Base-by-base conservation (phyloP, 129 eudicot species). In the Chrysanthemum makinoi region DNA sequence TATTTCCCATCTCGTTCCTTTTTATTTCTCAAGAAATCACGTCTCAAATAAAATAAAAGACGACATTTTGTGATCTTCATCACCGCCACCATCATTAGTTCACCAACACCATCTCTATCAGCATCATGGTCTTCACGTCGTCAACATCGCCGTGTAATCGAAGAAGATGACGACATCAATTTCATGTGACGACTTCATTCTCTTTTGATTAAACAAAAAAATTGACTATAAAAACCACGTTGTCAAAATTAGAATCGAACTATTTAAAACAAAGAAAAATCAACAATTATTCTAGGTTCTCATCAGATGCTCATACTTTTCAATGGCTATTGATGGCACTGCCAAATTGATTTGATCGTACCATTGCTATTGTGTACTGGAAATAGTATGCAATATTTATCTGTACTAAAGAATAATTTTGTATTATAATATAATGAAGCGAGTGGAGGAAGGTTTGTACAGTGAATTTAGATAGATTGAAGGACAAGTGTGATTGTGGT, bases 321-420 rank as follows among this genome's bases (percentile, higher is more conserved):
- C 87, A 74, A 85, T 95, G 15, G 84, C 82, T 22, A 49, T 60
- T 0, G 80, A 65, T 9, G 97, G 97, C 63, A 90, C 83, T 1
- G 86, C 95, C 74, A 87, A 24, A 79, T 85, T 48, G 89, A 91
- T 61, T 80, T 90, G 30, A 85, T 78, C 0, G 87, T 84, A 18
- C 83, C 82, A 68, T 35, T 67, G 20, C 54, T 64, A 69, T 81
- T 79, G 0, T 56, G 66, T 28, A 85, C 91, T 2, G 97, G 97
- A 74, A 85, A 65, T 9, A 90, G 70, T 51, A 87, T 47, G 72
- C 97, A 90, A 79, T 87, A 90, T 75, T 80, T 70, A 66, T 90
- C 95, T 55, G 86, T 60, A 61, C 87, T 22, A 22, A 22, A 22
- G 24, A 22, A 22, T 22, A 22, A 22, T 0, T 22, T 0, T 22